These are phyloP conservation scores for Trichoderma atrobrunneum DNA, from an alignment of 2,329 filamentous ascomycete species.

Conservation along the genomic window DNA sequence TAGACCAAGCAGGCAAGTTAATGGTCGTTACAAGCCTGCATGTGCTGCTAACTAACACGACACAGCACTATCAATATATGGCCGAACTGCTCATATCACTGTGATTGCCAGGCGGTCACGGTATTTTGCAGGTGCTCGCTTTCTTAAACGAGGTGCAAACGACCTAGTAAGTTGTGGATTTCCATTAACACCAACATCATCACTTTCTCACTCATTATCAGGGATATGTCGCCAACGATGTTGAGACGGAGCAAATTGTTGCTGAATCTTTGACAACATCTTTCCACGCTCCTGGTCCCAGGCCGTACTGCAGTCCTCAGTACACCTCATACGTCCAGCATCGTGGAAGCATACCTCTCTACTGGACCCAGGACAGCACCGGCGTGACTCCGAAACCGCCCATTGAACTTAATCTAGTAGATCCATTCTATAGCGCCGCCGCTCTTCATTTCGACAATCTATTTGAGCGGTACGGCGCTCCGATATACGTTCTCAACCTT, in stretches of 20 bases:
- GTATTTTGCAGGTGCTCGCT: constrained; percentile 90
- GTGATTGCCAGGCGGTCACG: constrained; percentile 90
- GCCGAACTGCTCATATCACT: constrained; percentile 84
- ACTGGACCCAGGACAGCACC: constrained; percentile 96
- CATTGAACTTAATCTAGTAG: constrained; percentile 91
- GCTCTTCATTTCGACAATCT: constrained; percentile 93
- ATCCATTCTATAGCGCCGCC: constrained; percentile 92
- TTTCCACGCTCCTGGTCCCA: constrained; percentile 85
- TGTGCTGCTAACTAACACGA: neutral
- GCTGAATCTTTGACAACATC: constrained; percentile 92
- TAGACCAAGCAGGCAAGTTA: constrained; percentile 72
- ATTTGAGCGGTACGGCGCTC: constrained; percentile 88
- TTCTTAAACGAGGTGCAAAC: constrained; percentile 91
- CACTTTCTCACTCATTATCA: constrained; percentile 25
- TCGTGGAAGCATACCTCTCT: constrained; percentile 90
- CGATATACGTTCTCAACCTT: constrained; percentile 86
- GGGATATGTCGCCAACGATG: constrained; percentile 96
- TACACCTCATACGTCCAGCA: constrained; percentile 98
- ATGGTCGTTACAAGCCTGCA: no score
- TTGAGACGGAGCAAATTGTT: constrained; percentile 98
- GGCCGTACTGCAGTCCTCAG: constrained; percentile 80
- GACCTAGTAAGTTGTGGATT: constrained; percentile 55
- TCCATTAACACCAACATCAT: neutral
- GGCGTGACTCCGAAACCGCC: constrained; percentile 95
- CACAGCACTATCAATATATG: constrained; percentile 73